A percentile compares a stretch with the other conserved stretches of the same genome.
These are phyloP conservation scores for Pyrus communis DNA, from an alignment of 306 rosid genomes.

Conservation along the genomic window DNA sequence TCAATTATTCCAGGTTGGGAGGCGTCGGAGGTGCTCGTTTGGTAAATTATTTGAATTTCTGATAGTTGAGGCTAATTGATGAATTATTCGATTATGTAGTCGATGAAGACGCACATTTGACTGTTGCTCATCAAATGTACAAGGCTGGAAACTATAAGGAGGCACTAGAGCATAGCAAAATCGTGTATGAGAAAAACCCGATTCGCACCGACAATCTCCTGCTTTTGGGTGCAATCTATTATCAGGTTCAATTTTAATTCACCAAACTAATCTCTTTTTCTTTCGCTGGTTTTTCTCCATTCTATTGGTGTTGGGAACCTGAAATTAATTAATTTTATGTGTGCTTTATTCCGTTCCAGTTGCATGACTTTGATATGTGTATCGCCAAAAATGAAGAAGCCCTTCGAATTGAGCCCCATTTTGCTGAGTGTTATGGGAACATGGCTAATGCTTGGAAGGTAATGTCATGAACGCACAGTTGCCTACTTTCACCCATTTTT, in stretches of 20 bases:
- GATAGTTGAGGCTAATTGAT: neutral
- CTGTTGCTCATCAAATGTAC: slow-evolving; percentile 90
- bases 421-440: slow-evolving; percentile 96
- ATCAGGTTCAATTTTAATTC: slow-evolving; percentile 50
- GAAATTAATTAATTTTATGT: neutral
- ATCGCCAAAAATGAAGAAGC: slow-evolving; percentile 95
- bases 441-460: slow-evolving; percentile 99
- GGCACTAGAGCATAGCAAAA: slow-evolving; percentile 79
- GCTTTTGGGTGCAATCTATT: slow-evolving; percentile 88
- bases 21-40: no score
- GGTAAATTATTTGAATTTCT: neutral
- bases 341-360: slow-evolving; percentile 29
- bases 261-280: neutral
- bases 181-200: slow-evolving; percentile 74
- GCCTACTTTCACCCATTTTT: neutral
- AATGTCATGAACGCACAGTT: neutral
- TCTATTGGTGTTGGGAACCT: neutral
- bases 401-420: slow-evolving; percentile 73
- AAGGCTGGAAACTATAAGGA: slow-evolving; percentile 76
- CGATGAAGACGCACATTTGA: slow-evolving; percentile 77
- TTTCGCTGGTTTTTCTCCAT: neutral
- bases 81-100: slow-evolving; percentile 36
- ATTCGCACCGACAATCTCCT: slow-evolving; percentile 88
- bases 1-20: no score
- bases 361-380: slow-evolving; percentile 94